Conservation (phyloP, 768 basidiomycete genomes). For the Cystobasidium tubakii region DNA sequence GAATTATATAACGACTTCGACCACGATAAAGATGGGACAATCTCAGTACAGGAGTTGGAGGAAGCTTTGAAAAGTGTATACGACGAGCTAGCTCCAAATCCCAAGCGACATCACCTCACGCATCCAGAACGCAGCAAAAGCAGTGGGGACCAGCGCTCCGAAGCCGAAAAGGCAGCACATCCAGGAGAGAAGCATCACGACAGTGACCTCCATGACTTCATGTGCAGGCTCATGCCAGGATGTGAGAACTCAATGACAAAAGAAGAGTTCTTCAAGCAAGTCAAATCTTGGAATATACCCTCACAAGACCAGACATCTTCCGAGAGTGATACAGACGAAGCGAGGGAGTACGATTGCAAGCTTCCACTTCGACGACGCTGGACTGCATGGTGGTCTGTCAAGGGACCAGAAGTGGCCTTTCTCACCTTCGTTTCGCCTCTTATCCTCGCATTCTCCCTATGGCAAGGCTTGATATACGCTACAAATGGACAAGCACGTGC, state of each 20-base stretch:
- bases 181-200: not conserved
- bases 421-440: constrained; percentile 15
- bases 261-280: constrained; percentile 12
- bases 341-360: constrained; percentile 13
- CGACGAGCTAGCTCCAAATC: constrained; percentile 27
- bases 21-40: constrained; percentile 2
- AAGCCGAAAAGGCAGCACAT: not conserved
- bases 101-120: constrained; percentile 2
- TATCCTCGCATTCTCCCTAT: not conserved
- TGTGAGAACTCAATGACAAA: not conserved
- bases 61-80: not conserved
- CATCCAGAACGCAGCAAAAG: not conserved
- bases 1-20: constrained; percentile 18
- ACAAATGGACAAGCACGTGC: not conserved
- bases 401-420: constrained; percentile 30
- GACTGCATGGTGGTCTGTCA: constrained; percentile 30
- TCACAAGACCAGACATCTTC: not conserved
- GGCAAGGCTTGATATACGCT: constrained; percentile 29
- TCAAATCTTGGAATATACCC: constrained; percentile 11
- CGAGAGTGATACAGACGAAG: constrained; percentile 22
- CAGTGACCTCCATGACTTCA: constrained; percentile 19
- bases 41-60: constrained; percentile 9
- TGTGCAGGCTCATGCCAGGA: constrained; percentile 19
- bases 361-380: not conserved
- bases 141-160: not conserved